phyloP scores from a whole-genome alignment of 805 yeast species.

The Kodamaea laetipori region DNA sequence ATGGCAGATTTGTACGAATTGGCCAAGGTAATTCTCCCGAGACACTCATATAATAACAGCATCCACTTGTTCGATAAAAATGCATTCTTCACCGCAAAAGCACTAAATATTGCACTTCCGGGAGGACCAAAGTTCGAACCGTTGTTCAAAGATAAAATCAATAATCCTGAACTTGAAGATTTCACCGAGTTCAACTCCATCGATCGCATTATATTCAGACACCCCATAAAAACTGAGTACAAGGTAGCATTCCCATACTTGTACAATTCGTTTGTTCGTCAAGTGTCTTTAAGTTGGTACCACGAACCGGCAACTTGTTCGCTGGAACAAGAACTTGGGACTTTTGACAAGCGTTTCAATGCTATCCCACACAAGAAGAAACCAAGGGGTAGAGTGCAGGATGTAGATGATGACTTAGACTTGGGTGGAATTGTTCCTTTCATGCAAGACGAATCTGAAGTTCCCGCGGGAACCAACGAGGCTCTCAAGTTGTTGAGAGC shows the following conservation, averaged over 20 bases:
- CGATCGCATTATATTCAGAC: conserved; percentile 81
- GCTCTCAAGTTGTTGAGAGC: conserved; percentile 78
- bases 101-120: conserved; percentile 81
- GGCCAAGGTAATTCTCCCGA: conserved; percentile 65
- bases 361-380: conserved; percentile 47
- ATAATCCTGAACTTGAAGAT: conserved; percentile 67
- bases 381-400: conserved; percentile 23
- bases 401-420: conserved; percentile 40
- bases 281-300: conserved; percentile 63
- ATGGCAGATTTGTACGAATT: conserved; percentile 68
- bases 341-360: conserved; percentile 27
- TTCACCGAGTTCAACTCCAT: conserved; percentile 88
- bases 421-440: conserved; percentile 53
- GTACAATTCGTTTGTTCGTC: conserved; percentile 74
- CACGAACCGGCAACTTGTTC: conserved; percentile 61
- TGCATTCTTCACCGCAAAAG: conserved; percentile 88
- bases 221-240: conserved; percentile 78
- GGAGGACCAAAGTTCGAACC: conserved; percentile 98
- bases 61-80: conserved; percentile 64
- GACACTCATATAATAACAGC: conserved; percentile 31
- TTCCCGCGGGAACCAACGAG: conserved; percentile 45
- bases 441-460: conserved; percentile 29
- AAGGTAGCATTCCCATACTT: conserved; percentile 83
- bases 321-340: conserved; percentile 41
- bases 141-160: conserved; percentile 59